Percentiles rank a stretch among this genome's conserved stretches.
These are phyloP conservation scores for Podaxis mareebaensis DNA, from an alignment of 768 basidiomycete genomes.

Conservation along the genomic window DNA sequence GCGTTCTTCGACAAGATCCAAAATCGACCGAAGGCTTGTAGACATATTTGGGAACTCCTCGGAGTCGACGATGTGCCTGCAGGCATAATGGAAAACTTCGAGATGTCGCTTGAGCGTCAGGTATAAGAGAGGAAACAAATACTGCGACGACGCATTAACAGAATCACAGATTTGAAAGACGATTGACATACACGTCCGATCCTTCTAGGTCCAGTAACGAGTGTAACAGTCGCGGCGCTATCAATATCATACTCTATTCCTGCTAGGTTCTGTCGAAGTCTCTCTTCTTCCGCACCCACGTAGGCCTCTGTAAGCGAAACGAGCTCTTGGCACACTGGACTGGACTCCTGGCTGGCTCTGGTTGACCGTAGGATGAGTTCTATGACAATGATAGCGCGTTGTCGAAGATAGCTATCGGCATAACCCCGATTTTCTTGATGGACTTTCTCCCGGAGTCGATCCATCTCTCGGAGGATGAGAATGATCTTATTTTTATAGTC, in stretches of 20 bases:
- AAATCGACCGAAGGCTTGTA: conserved; percentile 32
- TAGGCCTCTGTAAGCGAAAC: conserved; percentile 9
- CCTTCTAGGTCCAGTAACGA: conserved; percentile 20
- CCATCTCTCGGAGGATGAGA: conserved; percentile 18
- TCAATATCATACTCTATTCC: conserved; percentile 20
- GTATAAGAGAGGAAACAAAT: conserved; percentile 23
- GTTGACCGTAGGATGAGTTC: conserved; percentile 22
- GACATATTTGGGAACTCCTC: conserved; percentile 32
- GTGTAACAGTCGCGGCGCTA: conserved; percentile 18
- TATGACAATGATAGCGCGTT: background rate
- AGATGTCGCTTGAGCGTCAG: conserved; percentile 22
- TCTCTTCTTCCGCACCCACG: conserved; percentile 15
- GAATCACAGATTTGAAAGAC: background rate
- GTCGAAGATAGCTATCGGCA: conserved; percentile 17
- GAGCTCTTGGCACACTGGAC: conserved; percentile 11
- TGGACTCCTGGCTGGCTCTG: conserved; percentile 7
- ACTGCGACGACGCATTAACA: conserved; percentile 13
- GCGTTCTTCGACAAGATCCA: conserved; percentile 31
- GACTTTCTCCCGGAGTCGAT: conserved; percentile 5
- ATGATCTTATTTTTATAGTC: conserved; percentile 22
- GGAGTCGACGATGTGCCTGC: conserved; percentile 33
- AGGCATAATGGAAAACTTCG: conserved; percentile 27
- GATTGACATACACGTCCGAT: conserved; percentile 21
- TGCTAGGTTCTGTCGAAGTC: conserved; percentile 18
- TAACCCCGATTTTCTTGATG: conserved; percentile 19